Conservation (phyloP, 345 rosid species). For the Eucalyptus pauciflora region DNA sequence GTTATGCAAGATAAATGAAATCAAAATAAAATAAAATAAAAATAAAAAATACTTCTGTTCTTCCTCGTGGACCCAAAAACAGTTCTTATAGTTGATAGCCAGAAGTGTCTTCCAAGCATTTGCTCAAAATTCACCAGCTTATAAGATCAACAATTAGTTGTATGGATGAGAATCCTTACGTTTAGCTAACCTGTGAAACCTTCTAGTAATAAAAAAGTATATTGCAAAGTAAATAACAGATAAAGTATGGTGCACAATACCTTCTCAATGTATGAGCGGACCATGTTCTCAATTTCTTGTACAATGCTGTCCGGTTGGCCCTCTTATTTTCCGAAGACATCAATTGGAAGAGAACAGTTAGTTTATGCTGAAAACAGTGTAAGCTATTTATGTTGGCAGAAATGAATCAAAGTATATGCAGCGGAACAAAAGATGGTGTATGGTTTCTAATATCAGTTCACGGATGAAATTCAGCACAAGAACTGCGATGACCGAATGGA, state of each 20-base stretch:
- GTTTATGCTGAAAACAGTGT: background rate
- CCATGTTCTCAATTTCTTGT: conserved; percentile 97
- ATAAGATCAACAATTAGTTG: background rate
- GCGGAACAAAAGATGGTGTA: background rate
- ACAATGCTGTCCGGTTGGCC: conserved; percentile 96
- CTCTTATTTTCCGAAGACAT: conserved; percentile 38
- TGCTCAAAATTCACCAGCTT: background rate
- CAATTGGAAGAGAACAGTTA: background rate
- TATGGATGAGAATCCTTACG: background rate
- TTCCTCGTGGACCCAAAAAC: background rate
- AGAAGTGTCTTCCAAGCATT: background rate
- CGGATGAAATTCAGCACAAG: background rate
- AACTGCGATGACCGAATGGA: background rate
- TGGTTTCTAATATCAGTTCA: background rate
- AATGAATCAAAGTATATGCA: background rate
- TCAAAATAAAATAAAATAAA: background rate
- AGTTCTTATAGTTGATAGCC: background rate
- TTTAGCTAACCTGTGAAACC: background rate
- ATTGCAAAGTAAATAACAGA: background rate
- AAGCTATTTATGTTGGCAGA: background rate
- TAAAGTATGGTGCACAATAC: conserved; percentile 15
- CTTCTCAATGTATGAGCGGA: conserved; percentile 94
- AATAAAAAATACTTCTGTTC: background rate
- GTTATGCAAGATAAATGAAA: background rate
- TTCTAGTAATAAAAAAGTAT: background rate